Conservation (phyloP, 2,329 filamentous ascomycete genomes). For the Aplosporella prunicola region DNA sequence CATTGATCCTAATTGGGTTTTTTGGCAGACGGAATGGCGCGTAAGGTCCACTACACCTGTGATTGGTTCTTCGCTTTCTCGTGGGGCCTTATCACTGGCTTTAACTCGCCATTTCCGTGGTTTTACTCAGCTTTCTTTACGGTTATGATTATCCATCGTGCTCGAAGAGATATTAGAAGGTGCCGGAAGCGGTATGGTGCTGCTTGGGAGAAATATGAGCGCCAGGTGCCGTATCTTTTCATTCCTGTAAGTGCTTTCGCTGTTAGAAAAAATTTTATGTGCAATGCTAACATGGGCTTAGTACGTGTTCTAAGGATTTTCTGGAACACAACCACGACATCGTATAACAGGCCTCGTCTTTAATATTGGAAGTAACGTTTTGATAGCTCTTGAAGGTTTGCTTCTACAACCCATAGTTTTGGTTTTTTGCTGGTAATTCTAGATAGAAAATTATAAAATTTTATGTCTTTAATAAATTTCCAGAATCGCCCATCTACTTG, state of each 20-base stretch:
- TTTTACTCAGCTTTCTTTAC: conserved; percentile 73
- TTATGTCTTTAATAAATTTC: too few species aligned
- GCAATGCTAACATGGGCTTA: too few species aligned
- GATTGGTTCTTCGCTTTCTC: conserved; percentile 66
- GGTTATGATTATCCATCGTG: conserved; percentile 65
- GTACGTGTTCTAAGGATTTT: too few species aligned
- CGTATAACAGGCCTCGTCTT: too few species aligned
- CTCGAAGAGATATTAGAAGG: conserved; percentile 59
- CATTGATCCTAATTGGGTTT: conserved; percentile 15
- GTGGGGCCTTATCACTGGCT: conserved; percentile 69
- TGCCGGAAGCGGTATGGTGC: conserved; percentile 68
- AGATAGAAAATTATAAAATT: too few species aligned
- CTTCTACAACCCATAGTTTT: too few species aligned
- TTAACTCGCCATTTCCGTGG: conserved; percentile 69
- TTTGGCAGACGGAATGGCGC: conserved; percentile 50
- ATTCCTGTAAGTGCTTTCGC: conserved; percentile 55
- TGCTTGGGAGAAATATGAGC: conserved; percentile 67
- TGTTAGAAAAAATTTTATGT: too few species aligned
- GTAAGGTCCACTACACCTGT: conserved; percentile 68
- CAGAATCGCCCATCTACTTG: too few species aligned
- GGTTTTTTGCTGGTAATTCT: too few species aligned
- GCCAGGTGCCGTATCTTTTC: conserved; percentile 65
- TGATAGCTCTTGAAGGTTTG: too few species aligned
- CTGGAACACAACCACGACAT: too few species aligned
- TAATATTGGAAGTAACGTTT: too few species aligned